Evolutionary conservation across 1,139 yeast species (phyloP).

Genomic region (Yamadazyma buinensis): DNA sequence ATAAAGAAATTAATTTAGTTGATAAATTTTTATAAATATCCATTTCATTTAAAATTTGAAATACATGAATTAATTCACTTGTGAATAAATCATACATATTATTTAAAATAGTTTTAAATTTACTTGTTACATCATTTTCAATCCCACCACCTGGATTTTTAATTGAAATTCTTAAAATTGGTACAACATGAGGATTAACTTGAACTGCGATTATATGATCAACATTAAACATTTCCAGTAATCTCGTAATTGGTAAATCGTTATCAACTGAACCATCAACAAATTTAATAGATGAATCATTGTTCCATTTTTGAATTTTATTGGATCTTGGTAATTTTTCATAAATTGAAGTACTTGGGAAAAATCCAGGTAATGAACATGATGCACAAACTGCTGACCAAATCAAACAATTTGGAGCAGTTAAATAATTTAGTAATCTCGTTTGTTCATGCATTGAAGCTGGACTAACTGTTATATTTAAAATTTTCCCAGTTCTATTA

Average conservation of each 20-base stretch:
- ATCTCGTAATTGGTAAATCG: constrained; percentile 83
- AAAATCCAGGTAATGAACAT: constrained; percentile 89
- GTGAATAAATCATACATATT: constrained; percentile 57
- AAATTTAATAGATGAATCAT: constrained; percentile 69
- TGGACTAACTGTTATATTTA: constrained; percentile 53
- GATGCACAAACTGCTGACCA: constrained; percentile 97
- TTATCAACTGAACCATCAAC: constrained; percentile 97
- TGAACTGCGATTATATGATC: constrained; percentile 97
- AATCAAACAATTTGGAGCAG: constrained; percentile 49
- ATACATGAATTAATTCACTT: constrained; percentile 73
- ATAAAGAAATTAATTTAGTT: constrained; percentile 67
- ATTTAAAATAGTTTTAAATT: constrained; percentile 50
- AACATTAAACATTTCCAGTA: constrained; percentile 94
- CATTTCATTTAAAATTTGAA: constrained; percentile 68
- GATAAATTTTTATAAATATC: constrained; percentile 73
- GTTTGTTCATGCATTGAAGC: constrained; percentile 64
- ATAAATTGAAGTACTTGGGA: constrained; percentile 79
- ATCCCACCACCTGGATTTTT: constrained; percentile 69
- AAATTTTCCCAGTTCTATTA: constrained; percentile 55
- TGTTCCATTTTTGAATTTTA: constrained; percentile 74
- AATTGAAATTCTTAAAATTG: constrained; percentile 66
- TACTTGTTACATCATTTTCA: constrained; percentile 57
- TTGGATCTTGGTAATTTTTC: constrained; percentile 78
- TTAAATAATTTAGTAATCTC: constrained; percentile 40
- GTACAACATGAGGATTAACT: constrained; percentile 94